Base-by-base conservation (phyloP, 2,329 filamentous ascomycete species). In the Ceratocystis colombiana region DNA sequence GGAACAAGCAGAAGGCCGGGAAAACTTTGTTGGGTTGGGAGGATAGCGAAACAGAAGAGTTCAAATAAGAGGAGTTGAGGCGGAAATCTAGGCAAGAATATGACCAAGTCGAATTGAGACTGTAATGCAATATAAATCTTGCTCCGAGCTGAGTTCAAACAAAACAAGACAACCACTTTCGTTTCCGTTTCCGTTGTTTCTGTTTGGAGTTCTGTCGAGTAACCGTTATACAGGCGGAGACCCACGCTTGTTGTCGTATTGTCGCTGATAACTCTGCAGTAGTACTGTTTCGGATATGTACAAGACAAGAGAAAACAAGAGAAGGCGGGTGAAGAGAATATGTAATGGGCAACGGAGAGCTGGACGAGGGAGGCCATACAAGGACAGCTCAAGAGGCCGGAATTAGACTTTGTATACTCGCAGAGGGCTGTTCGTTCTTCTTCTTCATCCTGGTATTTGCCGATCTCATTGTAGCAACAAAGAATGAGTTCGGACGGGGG, bases 191-290 rank as follows among this genome's bases (percentile, higher is more conserved):
- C 17, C 28, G 12, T 5, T 59, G 28, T n/a, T 30, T 59, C n/a
- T 59, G 55, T 30, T 37, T 59, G 55, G 55, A 28, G 30, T 37
- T 59, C 55, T 59, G 55, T 37, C 55, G 55, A 59, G 55, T 59
- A 59, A 59, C 55, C 48, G 48, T 53, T 10, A 22, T 3, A 53
- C 48, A 53, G 48, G 20, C 48, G 48, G 48, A 12, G 48, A 22
- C 25, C 20, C 17, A 53, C 48, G 48, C 25, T 28, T 53, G 22
- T 53, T 25, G 48, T 53, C 48, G 48, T 53, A 53, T 53, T 53
- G 8, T 53, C 10, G 22, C 48, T 22, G 48, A 53, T 53, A 20
- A 15, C 15, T 53, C 48, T 25, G 48, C 22, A 4, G 48, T 53
- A 8, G 20, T 6, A 53, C 48, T 53, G 48, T 53, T 53, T 53